These are phyloP conservation scores for slime mould (Dictyostelium discoideum) DNA, from an alignment of 78 protist species.

Conservation along the genomic window DNA sequence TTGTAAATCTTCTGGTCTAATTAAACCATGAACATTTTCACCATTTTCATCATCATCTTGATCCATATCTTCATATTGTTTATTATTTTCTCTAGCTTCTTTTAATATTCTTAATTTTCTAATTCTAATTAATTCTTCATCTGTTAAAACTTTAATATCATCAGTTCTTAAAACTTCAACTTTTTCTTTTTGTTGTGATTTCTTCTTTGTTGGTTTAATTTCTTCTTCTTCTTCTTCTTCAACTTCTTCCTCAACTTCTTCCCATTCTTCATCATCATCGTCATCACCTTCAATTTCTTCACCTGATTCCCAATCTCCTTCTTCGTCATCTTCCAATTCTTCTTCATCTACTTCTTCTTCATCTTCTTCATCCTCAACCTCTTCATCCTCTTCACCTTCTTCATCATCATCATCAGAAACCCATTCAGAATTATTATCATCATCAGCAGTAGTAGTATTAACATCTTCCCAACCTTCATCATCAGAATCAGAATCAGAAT, in stretches of 20 bases:
- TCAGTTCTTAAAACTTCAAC: conserved; percentile 18
- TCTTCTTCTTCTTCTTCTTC: background rate
- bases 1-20: conserved; percentile 8
- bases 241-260: background rate
- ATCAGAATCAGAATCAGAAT: conserved; percentile 25
- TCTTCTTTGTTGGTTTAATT: conserved; percentile 8
- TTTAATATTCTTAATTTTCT: conserved; percentile 18
- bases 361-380: conserved; percentile 18
- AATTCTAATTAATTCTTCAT: conserved; percentile 30
- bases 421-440: conserved; percentile 18
- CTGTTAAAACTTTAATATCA: conserved; percentile 45
- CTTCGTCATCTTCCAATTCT: conserved; percentile 36
- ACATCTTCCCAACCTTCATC: conserved; percentile 21
- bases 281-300: conserved; percentile 40
- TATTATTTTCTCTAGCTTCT: conserved; percentile 13
- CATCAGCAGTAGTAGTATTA: conserved; percentile 13
- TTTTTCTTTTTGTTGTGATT: background rate
- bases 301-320: conserved; percentile 65
- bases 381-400: background rate
- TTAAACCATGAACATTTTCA: conserved; percentile 19
- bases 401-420: background rate
- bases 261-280: conserved; percentile 15
- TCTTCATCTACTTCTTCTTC: conserved; percentile 40
- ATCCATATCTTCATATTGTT: conserved; percentile 1
- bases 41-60: conserved; percentile 5